phyloP scores from a whole-genome alignment of 495 filamentous ascomycete genomes.

The Aspergillus asperescens region DNA sequence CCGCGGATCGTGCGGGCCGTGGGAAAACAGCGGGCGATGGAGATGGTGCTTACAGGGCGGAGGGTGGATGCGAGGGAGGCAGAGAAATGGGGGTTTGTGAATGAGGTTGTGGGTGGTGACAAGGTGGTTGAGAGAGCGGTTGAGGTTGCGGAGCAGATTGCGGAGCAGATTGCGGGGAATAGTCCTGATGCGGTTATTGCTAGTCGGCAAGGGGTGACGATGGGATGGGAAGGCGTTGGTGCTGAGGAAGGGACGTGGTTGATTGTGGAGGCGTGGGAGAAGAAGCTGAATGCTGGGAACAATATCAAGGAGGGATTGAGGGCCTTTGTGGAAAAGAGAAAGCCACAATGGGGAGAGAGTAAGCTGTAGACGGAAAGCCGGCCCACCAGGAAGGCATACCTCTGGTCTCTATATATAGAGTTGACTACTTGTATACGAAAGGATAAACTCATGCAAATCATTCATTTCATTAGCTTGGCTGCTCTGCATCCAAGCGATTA shows the following conservation, averaged over 20 bases:
- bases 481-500: conserved; percentile 14
- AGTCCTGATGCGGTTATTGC: conserved; percentile 74
- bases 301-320: conserved; percentile 75
- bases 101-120: conserved; percentile 56
- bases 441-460: background rate
- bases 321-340: conserved; percentile 80
- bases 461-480: conserved; percentile 13
- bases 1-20: conserved; percentile 63
- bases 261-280: conserved; percentile 54
- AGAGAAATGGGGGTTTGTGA: conserved; percentile 64
- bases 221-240: conserved; percentile 65
- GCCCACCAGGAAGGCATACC: too few species aligned
- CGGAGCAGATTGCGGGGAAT: conserved; percentile 41
- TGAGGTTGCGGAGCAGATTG: conserved; percentile 43
- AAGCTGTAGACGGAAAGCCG: conserved; percentile 56
- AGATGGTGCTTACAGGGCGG: conserved; percentile 67
- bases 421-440: too few species aligned
- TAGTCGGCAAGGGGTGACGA: conserved; percentile 60
- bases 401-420: too few species aligned
- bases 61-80: conserved; percentile 54
- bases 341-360: conserved; percentile 68
- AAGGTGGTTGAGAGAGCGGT: conserved; percentile 47
- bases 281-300: conserved; percentile 59
- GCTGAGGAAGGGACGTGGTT: conserved; percentile 59
- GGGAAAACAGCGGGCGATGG: conserved; percentile 66